Evolutionary conservation across 495 filamentous ascomycete species (phyloP).

Genomic region (Trichoderma erinaceum): DNA sequence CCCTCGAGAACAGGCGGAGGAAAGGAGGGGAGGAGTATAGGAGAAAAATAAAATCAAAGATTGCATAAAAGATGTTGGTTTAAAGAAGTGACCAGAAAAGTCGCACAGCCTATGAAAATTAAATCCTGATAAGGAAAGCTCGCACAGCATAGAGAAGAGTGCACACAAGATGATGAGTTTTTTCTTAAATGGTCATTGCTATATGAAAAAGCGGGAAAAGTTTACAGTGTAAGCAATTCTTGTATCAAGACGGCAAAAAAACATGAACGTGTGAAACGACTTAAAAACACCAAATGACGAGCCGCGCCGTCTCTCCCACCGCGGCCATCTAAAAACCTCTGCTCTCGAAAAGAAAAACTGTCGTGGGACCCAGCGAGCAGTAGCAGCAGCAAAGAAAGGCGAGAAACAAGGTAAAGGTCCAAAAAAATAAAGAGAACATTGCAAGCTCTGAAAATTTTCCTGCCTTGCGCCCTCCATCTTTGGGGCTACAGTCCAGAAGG

Average conservation of each 20-base stretch:
- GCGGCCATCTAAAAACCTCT: conserved; percentile 24
- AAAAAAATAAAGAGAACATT: not conserved
- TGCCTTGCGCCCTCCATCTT: not conserved
- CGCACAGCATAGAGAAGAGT: too few relatives aligned
- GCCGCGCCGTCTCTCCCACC: conserved; percentile 48
- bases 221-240: not conserved
- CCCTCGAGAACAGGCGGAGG: not conserved
- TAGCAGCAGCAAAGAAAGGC: conserved; percentile 13
- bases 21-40: not conserved
- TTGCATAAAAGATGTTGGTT: not conserved
- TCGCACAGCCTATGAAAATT: not conserved
- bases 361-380: conserved; percentile 16
- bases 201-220: not conserved
- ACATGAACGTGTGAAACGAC: conserved; percentile 14
- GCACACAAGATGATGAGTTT: too few relatives aligned
- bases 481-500: conserved; percentile 22
- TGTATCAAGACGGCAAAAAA: conserved; percentile 12
- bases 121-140: too few relatives aligned
- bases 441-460: not conserved
- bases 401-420: not conserved
- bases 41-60: not conserved
- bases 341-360: conserved; percentile 10
- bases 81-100: not conserved
- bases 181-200: too few relatives aligned
- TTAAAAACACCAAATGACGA: conserved; percentile 19